Base-by-base conservation (phyloP, 257 asterid genomes). In the Gentiana dahurica region DNA sequence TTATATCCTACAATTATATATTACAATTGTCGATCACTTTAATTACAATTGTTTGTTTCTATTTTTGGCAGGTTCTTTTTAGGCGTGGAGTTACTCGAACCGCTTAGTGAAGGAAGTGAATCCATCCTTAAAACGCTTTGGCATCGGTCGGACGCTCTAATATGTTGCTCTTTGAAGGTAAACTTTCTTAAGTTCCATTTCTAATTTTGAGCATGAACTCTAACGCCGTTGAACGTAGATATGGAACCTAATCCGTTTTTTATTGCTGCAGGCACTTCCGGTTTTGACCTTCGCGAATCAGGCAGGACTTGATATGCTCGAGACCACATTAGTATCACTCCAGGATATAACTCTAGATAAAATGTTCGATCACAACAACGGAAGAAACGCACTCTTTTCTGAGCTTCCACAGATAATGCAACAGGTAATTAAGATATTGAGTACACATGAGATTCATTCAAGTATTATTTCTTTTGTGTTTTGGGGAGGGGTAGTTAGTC, bases 231-330 rank as follows among this genome's bases (percentile, higher is more conserved):
- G 24, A 24, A 24, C 24, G 24, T 47, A 11, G 12, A 32, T 24
- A 24, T 24, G 24, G 24, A 24, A 24, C 24, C 24, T 39, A 32
- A n/a, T 24, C 24, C 24, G 52, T 54, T 38, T 13, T 45, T 3
- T 51, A 4, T 47, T 64, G 43, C n/a, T 61, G 76, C 84, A 91
- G 97, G 81, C 86, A n/a, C 60, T 85, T 79, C 95, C 97, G 24
- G 94, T 80, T 51, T 85, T 92, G 77, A 83, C 87, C 1, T 92
- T 92, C 10, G 93, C 95, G 2, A 92, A 92, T 53, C 95, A 92
- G 73, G 95, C 89, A 0, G 98, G 98, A 41, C 95, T 92, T 44
- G 95, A 92, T 64, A 92, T 92, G 98, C 97, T 92, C 0, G 98
- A 88, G 80, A 91, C 98, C 10, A 87, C 96, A 54, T 65, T 85